Conservation (phyloP, 306 rosid genomes). For the Inga leiocalycina region DNA sequence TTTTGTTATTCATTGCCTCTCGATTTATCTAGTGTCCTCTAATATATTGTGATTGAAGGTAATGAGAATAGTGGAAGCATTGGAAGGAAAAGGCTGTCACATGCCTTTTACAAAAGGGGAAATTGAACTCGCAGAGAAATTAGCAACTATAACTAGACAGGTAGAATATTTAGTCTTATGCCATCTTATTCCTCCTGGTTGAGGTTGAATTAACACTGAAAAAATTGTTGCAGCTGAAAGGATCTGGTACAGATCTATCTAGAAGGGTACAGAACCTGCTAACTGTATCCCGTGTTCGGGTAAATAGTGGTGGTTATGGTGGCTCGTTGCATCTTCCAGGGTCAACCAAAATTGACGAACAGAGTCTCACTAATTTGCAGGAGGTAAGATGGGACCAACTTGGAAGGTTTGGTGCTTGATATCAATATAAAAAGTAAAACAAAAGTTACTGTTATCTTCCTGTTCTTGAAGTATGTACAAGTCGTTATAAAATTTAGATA, state of each 20-base stretch:
- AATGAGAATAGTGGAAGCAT: constrained; percentile 89
- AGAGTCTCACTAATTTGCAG: constrained; percentile 84
- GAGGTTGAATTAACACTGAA: constrained; percentile 35
- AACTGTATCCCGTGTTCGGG: constrained; percentile 70
- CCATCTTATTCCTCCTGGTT: constrained; percentile 9
- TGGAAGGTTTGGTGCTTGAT: background rate
- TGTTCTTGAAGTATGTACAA: background rate
- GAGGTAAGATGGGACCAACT: constrained; percentile 56
- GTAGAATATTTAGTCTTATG: constrained; percentile 35
- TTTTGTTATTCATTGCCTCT: constrained; percentile 9
- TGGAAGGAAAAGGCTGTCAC: constrained; percentile 91
- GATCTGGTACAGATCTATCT: constrained; percentile 88
- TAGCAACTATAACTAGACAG: constrained; percentile 87
- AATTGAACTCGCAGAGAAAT: constrained; percentile 88
- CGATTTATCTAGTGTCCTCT: background rate
- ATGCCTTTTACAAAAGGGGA: constrained; percentile 92
- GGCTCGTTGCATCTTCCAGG: constrained; percentile 75
- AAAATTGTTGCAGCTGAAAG: constrained; percentile 72
- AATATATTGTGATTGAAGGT: constrained; percentile 54
- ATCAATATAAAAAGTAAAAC: background rate
- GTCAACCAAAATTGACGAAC: constrained; percentile 83
- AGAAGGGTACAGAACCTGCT: constrained; percentile 89
- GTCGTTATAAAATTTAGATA: background rate
- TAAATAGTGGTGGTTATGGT: constrained; percentile 60
- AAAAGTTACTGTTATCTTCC: background rate